Evolutionary conservation across 345 rosid species (phyloP).

Genomic region (Zanthoxylum bungeanum): DNA sequence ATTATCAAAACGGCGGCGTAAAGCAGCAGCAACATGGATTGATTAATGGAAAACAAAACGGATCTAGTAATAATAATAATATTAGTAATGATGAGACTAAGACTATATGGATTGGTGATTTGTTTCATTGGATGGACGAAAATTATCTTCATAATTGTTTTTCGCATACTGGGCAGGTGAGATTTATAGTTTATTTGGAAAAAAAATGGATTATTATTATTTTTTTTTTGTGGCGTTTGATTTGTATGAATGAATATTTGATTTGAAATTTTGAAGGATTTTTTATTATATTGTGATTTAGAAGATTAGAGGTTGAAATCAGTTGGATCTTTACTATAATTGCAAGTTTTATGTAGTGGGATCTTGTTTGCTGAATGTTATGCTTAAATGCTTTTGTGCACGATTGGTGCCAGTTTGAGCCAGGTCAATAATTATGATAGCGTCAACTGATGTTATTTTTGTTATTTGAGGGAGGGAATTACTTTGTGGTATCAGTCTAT

Average conservation of each 20-base stretch:
- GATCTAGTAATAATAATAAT: slow-evolving; percentile 17
- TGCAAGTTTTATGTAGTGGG: not conserved
- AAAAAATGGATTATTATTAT: too few relatives aligned
- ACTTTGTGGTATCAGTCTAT: too few relatives aligned
- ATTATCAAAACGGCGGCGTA: slow-evolving; percentile 28
- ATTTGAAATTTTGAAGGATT: too few relatives aligned
- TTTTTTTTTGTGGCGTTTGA: too few relatives aligned
- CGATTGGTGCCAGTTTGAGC: not conserved
- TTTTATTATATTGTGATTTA: not conserved
- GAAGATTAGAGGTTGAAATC: not conserved
- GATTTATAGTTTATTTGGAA: not conserved
- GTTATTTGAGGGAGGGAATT: not conserved
- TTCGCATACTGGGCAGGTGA: slow-evolving; percentile 73
- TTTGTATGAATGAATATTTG: not conserved
- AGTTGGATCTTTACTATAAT: not conserved
- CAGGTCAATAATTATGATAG: too few relatives aligned
- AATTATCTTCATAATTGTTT: slow-evolving; percentile 71
- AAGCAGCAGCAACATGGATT: slow-evolving; percentile 23
- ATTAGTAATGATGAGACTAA: slow-evolving; percentile 49
- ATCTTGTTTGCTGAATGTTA: not conserved
- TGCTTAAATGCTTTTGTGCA: not conserved
- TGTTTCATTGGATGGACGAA: slow-evolving; percentile 85
- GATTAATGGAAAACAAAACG: slow-evolving; percentile 32
- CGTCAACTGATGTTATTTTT: not conserved
- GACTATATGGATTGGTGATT: slow-evolving; percentile 80